A percentile compares a stretch with the other conserved stretches of the same genome.
These are phyloP conservation scores for Opeltia flavorubescens DNA, from an alignment of 495 filamentous ascomycete genomes.

Conservation along the genomic window DNA sequence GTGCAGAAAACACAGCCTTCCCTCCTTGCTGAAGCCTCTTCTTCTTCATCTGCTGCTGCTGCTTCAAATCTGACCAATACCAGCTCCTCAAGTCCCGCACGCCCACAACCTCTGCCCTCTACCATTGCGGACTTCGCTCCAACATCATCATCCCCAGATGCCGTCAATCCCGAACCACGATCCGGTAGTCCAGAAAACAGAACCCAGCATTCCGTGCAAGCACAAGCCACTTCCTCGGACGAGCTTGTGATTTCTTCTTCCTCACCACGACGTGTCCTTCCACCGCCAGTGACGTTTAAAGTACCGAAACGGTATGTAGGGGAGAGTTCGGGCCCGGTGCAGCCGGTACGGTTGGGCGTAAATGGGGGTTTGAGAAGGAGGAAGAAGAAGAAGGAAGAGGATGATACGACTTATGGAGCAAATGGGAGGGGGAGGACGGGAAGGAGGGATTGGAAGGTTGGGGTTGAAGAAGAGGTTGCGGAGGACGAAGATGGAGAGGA, in stretches of 20 bases:
- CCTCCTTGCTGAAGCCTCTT: not conserved
- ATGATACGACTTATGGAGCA: slow-evolving; percentile 1
- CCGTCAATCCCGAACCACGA: not conserved
- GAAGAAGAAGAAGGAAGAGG: not conserved
- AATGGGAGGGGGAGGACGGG: not conserved
- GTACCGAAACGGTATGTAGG: slow-evolving; percentile 5
- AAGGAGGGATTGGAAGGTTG: not conserved
- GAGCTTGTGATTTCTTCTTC: not conserved
- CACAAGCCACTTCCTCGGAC: slow-evolving; percentile 2
- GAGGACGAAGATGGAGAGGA: not conserved
- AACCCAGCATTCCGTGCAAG: slow-evolving; percentile 4
- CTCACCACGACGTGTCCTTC: not conserved
- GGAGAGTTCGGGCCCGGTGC: not conserved
- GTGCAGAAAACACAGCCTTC: not conserved
- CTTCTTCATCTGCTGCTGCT: not conserved
- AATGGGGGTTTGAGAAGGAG: not conserved
- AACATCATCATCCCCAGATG: not conserved
- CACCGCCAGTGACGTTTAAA: not conserved
- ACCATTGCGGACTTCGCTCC: not conserved
- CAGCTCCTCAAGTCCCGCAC: not conserved
- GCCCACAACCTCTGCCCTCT: not conserved
- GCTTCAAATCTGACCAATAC: not conserved
- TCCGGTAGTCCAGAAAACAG: slow-evolving; percentile 1
- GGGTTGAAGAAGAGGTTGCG: not conserved
- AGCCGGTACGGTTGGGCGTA: not conserved